Evolutionary conservation across 139 green algal genomes (phyloP).

Genomic region (Gonium pectorale): DNA sequence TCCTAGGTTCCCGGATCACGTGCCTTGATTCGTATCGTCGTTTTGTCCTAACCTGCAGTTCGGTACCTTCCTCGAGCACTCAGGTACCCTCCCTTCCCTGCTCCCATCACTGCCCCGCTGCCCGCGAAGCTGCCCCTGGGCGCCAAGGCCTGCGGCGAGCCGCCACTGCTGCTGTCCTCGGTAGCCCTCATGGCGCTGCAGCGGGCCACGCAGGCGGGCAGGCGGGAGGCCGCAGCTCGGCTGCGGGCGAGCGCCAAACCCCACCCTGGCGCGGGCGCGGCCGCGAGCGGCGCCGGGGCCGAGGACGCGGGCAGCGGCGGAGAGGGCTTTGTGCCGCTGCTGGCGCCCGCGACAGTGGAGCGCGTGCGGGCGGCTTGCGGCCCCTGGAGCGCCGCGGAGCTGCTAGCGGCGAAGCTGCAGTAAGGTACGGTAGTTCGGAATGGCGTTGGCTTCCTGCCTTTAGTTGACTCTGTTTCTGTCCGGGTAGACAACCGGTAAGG

Average conservation of each 20-base stretch:
- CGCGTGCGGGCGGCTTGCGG: slow-evolving; percentile 43
- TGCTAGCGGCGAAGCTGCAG: too few species aligned
- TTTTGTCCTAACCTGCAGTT: too few species aligned
- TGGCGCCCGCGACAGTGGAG: slow-evolving; percentile 38
- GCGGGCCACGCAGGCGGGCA: slow-evolving; percentile 15
- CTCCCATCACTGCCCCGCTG: slow-evolving; percentile 33
- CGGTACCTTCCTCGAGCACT: too few species aligned
- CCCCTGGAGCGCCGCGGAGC: not conserved
- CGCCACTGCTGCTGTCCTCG: slow-evolving; percentile 55
- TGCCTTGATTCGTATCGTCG: too few species aligned
- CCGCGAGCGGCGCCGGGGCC: not conserved
- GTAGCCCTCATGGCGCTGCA: slow-evolving; percentile 49
- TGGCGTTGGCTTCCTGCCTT: too few species aligned
- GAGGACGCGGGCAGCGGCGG: not conserved
- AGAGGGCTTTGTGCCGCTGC: not conserved
- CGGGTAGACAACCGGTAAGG: too few species aligned
- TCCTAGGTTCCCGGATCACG: too few species aligned
- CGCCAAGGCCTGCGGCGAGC: slow-evolving; percentile 62
- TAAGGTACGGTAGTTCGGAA: too few species aligned
- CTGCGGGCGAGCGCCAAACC: too few species aligned
- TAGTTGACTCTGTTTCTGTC: too few species aligned
- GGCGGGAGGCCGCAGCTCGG: not conserved
- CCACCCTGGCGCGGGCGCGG: not conserved
- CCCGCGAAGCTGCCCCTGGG: slow-evolving; percentile 45
- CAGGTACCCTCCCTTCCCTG: too few species aligned